Evolutionary conservation across 257 asterid genomes (phyloP), one percentile per base, ranked within the genome.

Genomic region (Forsythia viridissima): DNA sequence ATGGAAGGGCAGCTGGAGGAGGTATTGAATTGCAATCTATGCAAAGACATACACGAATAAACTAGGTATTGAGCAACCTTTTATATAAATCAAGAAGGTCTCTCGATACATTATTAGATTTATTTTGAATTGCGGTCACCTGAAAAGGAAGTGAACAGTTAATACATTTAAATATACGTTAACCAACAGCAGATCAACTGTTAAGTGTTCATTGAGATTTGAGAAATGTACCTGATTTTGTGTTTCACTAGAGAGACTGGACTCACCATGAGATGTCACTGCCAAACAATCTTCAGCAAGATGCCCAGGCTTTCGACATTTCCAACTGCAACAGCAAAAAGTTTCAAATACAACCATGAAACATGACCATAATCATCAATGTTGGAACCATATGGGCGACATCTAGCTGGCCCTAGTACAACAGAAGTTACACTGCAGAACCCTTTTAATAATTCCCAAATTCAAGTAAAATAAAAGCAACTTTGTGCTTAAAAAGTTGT

Each of bases 201-300:
- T 41, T 6, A 70, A n/a, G 24, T 55, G 24, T 18, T 40, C 11
- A 34, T 77, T 76, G 40, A 55, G 15, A 67, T 44, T 51, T 39
- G 9, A 18, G 67, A 82, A 72, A 21, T 63, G 40, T 70, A 88
- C 93, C 85, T 81, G 75, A 42, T 79, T 76, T 24, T 75, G 79
- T 72, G 84, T 78, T 81, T 85, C 76, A 68, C 75, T 85, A 80
- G 82, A 73, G 55, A 84, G 80, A 73, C 68, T 15, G 6, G 80
- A 71, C 79, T 68, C 88, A 48, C 65, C 67, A 59, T 77, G 81
- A 80, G 96, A 84, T 37, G 83, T 70, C 76, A 39, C 74, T 80
- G 81, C 92, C 89, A 92, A 79, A 83, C 98, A 94, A 88, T 94
- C 98, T 84, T 91, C 93, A 13, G 97, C 90, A 77, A 94, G 96